Evolutionary conservation across 441 rosid genomes (phyloP).

Genomic region (Pelargonium exstipulatum): DNA sequence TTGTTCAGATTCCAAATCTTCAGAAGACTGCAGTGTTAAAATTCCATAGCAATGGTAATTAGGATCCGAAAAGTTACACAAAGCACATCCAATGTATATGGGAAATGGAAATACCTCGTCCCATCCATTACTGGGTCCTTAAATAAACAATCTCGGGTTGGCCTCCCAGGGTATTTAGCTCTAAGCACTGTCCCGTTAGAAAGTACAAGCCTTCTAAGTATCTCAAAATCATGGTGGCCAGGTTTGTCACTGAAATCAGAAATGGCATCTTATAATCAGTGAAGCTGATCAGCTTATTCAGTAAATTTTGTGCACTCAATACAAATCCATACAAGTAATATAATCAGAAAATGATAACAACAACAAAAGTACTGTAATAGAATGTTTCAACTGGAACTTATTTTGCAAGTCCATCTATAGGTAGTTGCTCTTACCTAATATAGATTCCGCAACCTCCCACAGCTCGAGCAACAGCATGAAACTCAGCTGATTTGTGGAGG

Average conservation of each 20-base stretch:
- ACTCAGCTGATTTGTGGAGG: conserved; percentile 52
- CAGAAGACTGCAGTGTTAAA: conserved; percentile 32
- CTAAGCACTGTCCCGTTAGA: conserved; percentile 50
- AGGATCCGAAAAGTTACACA: background rate
- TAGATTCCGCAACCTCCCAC: conserved; percentile 55
- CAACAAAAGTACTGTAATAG: background rate
- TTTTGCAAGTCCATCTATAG: too few relatives aligned
- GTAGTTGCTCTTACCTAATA: conserved; percentile 32
- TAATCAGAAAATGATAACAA: background rate
- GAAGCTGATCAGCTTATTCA: background rate
- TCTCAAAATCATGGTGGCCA: conserved; percentile 44
- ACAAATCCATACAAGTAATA: background rate
- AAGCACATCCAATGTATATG: background rate
- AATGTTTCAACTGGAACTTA: too few relatives aligned
- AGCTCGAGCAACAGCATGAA: conserved; percentile 52
- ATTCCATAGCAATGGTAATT: background rate
- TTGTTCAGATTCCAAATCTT: conserved; percentile 57
- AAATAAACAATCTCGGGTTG: conserved; percentile 46
- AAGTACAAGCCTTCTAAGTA: conserved; percentile 48
- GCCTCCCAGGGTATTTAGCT: conserved; percentile 55
- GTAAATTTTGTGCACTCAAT: background rate
- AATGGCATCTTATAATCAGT: background rate
- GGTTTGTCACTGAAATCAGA: conserved; percentile 44
- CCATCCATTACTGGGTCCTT: conserved; percentile 52
- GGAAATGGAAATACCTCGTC: conserved; percentile 31